These are phyloP conservation scores for Epichloe coenophiala DNA, from an alignment of 2,329 filamentous ascomycete species.

Conservation along the genomic window DNA sequence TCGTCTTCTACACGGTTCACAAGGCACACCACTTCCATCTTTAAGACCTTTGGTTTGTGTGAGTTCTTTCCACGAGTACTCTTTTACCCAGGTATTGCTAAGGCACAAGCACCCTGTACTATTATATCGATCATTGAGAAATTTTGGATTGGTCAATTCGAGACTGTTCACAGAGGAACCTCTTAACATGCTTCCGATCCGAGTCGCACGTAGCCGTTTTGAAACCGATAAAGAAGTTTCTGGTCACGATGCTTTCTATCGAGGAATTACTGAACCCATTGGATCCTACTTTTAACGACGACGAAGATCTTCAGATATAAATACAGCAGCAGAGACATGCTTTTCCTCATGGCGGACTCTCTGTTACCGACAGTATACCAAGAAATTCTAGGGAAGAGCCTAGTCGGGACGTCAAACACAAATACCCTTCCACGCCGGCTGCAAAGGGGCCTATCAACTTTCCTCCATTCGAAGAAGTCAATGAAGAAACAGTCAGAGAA, in stretches of 20 bases:
- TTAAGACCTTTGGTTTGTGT: not conserved
- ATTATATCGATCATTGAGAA: not conserved
- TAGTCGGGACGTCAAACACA: not conserved
- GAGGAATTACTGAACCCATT: conserved; percentile 2
- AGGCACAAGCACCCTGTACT: not conserved
- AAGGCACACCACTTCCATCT: not conserved
- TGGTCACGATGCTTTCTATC: conserved; percentile 1
- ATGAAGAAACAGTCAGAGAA: conserved; percentile 31
- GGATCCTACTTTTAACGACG: not conserved
- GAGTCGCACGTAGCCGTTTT: not conserved
- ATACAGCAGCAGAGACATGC: not conserved
- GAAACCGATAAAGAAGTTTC: not conserved
- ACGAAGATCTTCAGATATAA: not conserved
- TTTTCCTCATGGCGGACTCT: too few species aligned
- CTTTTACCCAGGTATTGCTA: not conserved
- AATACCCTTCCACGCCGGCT: not conserved
- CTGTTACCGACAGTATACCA: not conserved
- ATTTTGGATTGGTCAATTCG: not conserved
- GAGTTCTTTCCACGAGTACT: not conserved
- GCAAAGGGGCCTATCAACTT: conserved; percentile 39
- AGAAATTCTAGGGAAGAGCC: not conserved
- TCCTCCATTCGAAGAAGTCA: conserved; percentile 55
- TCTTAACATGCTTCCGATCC: not conserved
- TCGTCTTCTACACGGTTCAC: not conserved
- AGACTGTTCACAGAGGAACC: not conserved